Percentiles rank a stretch among this genome's conserved stretches.
These are phyloP conservation scores for Aspergillus piperis DNA, from an alignment of 2,329 filamentous ascomycete genomes.

Conservation along the genomic window DNA sequence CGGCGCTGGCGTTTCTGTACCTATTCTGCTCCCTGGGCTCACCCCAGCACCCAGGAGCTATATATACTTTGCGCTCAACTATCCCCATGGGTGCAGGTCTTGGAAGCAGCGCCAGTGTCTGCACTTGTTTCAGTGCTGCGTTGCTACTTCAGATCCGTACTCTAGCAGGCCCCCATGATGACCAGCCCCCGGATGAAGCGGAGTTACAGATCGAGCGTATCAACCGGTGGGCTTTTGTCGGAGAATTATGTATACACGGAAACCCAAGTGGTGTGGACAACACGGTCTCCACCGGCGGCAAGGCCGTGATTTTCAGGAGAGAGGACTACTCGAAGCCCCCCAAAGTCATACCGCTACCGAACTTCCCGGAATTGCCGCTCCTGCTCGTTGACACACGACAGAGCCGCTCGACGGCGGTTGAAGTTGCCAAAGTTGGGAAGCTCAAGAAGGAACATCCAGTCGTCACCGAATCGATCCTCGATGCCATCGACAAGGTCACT, in stretches of 20 bases:
- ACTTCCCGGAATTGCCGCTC: constrained; percentile 89
- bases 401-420: constrained; percentile 77
- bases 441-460: constrained; percentile 72
- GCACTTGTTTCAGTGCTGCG: constrained; percentile 82
- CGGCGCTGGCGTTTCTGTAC: constrained; percentile 86
- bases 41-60: constrained; percentile 73
- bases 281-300: constrained; percentile 89
- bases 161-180: constrained; percentile 84
- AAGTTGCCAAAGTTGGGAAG: constrained; percentile 81
- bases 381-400: constrained; percentile 88
- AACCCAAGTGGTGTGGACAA: constrained; percentile 97
- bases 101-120: constrained; percentile 91
- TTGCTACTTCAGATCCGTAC: constrained; percentile 85
- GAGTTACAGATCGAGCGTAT: constrained; percentile 89
- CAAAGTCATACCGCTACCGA: constrained; percentile 71
- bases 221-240: constrained; percentile 96
- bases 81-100: constrained; percentile 90
- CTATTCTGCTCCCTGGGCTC: constrained; percentile 86
- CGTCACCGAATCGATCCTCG: constrained; percentile 77
- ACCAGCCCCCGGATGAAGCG: constrained; percentile 86
- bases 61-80: constrained; percentile 89
- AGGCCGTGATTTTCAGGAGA: constrained; percentile 88
- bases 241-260: constrained; percentile 95
- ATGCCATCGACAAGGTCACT: constrained; percentile 73
- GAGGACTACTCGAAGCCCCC: constrained; percentile 77